Base-by-base conservation (phyloP, 2,329 filamentous ascomycete species). In the Fusarium udum region DNA sequence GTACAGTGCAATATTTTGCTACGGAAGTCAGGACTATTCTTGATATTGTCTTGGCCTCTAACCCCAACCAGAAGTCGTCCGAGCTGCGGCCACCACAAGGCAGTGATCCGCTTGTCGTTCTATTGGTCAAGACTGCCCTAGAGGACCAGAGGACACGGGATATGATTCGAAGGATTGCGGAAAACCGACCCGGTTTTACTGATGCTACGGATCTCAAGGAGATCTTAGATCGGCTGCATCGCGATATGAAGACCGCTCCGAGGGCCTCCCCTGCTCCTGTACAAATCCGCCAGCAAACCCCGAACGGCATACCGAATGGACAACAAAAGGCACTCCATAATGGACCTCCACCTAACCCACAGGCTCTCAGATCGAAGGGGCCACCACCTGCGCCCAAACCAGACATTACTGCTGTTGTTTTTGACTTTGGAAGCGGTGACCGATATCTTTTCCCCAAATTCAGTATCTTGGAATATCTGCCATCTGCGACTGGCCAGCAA, bases 381-480 rank as follows among this genome's bases (percentile, higher is more conserved):
- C 89, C 88, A 3, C 85, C 87, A 4, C 86, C 86, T 24, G 78
- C 80, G 13, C 80, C 85, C 4, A 90, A 88, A 74, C 87, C 88
- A 32, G 91, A 92, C 63, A 87, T 92, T 48, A 87, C 90, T 3
- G 90, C 90, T n/a, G 85, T 93, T 20, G 88, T 92, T 2, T 88
- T 94, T 69, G 91, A 93, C 74, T 93, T 94, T 79, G 91, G 91
- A 39, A 90, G 85, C 6, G 92, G 92, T 51, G 93, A 95, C 79
- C 89, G 93, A 32, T 95, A 93, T 79, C 83, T 94, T 53, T 95
- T 96, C 72, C 93, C 93, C 5, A 93, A 91, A 74, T 92, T 93
- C 78, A 93, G 91, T 80, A 92, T 95, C 39, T 80, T 95, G 56
- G 93, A 96, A 79, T 91, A 90, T 77, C 83, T 91, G 4, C 80